Evolutionary conservation across 164 flowering plant species (phyloP).

Genomic region (Sextonia rubra): DNA sequence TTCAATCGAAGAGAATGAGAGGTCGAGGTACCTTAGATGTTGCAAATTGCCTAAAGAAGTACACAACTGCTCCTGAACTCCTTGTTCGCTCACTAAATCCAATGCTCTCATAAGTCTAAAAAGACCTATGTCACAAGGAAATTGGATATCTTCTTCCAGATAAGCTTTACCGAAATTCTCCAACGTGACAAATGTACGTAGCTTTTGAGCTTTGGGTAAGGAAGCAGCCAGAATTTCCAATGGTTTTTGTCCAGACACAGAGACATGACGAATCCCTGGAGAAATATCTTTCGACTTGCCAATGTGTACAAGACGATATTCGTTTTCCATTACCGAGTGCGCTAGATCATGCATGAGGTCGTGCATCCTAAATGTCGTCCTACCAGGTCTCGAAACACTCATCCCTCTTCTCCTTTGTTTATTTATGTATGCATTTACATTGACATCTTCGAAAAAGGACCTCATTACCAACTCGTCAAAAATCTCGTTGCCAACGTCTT

Average conservation of each 20-base stretch:
- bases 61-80: background rate
- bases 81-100: background rate
- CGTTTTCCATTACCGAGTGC: background rate
- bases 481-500: background rate
- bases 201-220: background rate
- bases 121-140: background rate
- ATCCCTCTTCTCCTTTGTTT: no score
- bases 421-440: accelerated
- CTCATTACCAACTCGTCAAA: background rate
- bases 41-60: constrained; percentile 8
- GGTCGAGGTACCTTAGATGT: constrained; percentile 15
- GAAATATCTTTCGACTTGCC: background rate
- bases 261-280: constrained; percentile 2
- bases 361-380: constrained; percentile 3
- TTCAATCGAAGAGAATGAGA: background rate
- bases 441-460: constrained; percentile 3
- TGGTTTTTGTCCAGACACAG: background rate
- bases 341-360: constrained; percentile 9
- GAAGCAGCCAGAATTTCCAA: background rate
- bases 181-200: background rate
- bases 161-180: no score
- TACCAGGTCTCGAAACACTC: accelerated
- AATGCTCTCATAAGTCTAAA: constrained; percentile 2
- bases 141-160: background rate
- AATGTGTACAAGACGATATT: background rate